Base-by-base conservation (phyloP, 2,329 filamentous ascomycete genomes). In the Paecilomyces formosus region DNA sequence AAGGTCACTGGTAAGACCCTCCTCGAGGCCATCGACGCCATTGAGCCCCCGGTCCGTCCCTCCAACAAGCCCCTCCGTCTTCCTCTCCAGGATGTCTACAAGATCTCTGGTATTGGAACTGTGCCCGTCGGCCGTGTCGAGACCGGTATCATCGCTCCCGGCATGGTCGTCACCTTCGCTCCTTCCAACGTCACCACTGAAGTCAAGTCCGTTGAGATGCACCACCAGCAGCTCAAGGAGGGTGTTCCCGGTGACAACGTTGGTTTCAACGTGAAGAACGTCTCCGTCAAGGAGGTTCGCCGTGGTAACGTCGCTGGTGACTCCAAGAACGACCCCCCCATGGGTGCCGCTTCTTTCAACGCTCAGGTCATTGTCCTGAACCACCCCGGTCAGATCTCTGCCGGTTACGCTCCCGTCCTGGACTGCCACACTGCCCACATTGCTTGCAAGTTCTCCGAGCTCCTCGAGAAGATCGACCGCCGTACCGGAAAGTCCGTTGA, bases 221-320 rank as follows among this genome's bases (percentile, higher is more conserved):
- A 97, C 88, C 93, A 97, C 92, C 91, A 97, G 86, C 92, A 97
- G 89, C 92, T 99, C 72, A 64, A 79, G 68, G 88, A 96, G 87
- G 94, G 94, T 90, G 77, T 90, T 69, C 94, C 94, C 77, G 94
- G 94, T 88, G 94, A 99, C 90, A 99, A 99, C 86, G 94, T 99
- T 80, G 94, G 94, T 75, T 99, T 99, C 92, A 99, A 99, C 90
- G 93, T 99, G 84, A 99, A 99, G 92, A 99, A 99, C 94, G 94
- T 99, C 76, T 97, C 94, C 81, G 94, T 99, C 84, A 99, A 99
- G 92, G 94, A 99, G 81, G 96, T 99, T 78, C 94, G 94, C 83
- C 94, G 94, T 96, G 94, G 94, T 78, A 97, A 99, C 88, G 94
- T 99, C 74, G 90, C 90, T 75, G 91, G 92, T 91, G 94, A 99